Percentiles rank a stretch among this genome's conserved stretches.
Conservation (phyloP, 2,329 filamentous ascomycete species). For the Daldinia eschscholtzii region DNA sequence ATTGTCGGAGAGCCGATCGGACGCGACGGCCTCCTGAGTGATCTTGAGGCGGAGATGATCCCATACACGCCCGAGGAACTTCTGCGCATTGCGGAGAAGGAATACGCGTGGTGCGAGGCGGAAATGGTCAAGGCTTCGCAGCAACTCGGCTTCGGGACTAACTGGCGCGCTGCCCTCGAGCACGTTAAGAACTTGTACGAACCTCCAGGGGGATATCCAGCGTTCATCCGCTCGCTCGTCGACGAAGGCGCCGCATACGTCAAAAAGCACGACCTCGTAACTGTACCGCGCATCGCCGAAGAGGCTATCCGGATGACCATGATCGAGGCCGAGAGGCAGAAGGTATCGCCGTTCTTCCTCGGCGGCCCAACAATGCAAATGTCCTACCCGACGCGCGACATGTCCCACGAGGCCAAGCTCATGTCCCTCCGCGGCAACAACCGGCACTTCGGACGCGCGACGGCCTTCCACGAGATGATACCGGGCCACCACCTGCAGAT, state of each 20-base stretch:
- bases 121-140: constrained; percentile 66
- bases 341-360: constrained; percentile 70
- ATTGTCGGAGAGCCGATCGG: constrained; percentile 71
- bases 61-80: constrained; percentile 70
- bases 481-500: constrained; percentile 69
- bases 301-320: constrained; percentile 68
- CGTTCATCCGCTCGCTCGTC: constrained; percentile 65
- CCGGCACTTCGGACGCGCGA: constrained; percentile 67
- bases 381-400: constrained; percentile 66
- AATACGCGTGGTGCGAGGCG: constrained; percentile 67
- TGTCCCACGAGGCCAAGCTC: constrained; percentile 66
- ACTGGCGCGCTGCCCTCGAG: constrained; percentile 68
- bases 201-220: constrained; percentile 65
- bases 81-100: constrained; percentile 62
- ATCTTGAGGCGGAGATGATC: constrained; percentile 69
- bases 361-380: constrained; percentile 67
- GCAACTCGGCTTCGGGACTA: constrained; percentile 60
- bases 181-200: constrained; percentile 68
- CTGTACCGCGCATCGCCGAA: constrained; percentile 65
- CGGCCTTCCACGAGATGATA: constrained; percentile 72
- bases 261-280: constrained; percentile 66
- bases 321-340: constrained; percentile 66
- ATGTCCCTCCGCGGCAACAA: constrained; percentile 73
- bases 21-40: constrained; percentile 61
- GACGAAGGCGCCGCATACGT: constrained; percentile 67